Base-by-base conservation (phyloP, 2,329 filamentous ascomycete species). In the Ophiostoma sp. region DNA sequence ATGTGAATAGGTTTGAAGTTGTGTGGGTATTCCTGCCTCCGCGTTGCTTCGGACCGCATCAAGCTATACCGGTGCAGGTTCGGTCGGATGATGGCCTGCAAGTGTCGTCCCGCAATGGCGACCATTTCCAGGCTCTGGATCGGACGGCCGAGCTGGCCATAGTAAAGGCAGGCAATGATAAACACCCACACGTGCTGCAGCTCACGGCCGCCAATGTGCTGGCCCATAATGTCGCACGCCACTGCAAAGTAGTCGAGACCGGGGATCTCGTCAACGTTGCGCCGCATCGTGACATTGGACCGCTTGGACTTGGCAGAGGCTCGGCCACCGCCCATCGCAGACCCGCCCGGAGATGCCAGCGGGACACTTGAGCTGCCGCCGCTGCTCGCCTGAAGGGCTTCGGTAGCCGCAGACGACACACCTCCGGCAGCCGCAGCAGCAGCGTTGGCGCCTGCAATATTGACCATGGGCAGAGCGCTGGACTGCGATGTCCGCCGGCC, bases 231-330 rank as follows among this genome's bases (percentile, higher is more conserved):
- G 70, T 95, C 90, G 0, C 89, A 89, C 2, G 93, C 94, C 70
- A 91, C 88, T 0, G 91, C 90, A 76, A 93, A 97, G 76, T 97
- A 97, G 42, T 93, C 90, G 69, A 98, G 81, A 0, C 95, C 95
- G 0, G 95, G 94, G 70, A 97, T 90, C 6, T 90, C 84, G 74
- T 98, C 93, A 66, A 95, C 83, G 75, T 96, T 97, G 73, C 85
- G 72, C 72, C 75, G 65, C 60, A 45, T 60, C 14, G 65, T 44
- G 6, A 64, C 45, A 18, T 63, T 63, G 14, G 38, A 16, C 58
- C 58, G 58, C 58, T 62, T 52, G 64, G 45, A 14, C 12, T 38
- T 16, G 1, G 64, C 9, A 27, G 64, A 49, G 11, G n/a, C n/a
- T 18, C 47, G 18, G 27, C 52, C 12, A 11, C 64, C 64, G 38